These are phyloP conservation scores for Fusarium pseudonygamai DNA, from an alignment of 2,329 filamentous ascomycete species.

Conservation along the genomic window DNA sequence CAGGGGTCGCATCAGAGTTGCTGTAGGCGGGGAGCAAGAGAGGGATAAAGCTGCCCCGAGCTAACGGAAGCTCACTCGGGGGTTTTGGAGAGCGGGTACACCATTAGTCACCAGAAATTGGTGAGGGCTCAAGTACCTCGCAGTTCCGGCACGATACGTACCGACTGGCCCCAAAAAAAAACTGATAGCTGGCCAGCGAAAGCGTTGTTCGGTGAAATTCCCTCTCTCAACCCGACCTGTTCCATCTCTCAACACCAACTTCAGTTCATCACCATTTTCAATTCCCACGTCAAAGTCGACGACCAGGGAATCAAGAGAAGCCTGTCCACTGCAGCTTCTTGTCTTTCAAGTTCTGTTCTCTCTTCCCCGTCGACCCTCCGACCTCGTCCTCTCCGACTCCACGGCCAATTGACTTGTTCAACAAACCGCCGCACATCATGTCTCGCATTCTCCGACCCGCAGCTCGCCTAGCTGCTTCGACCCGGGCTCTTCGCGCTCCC, in stretches of 20 bases:
- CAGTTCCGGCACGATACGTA: conserved; percentile 44
- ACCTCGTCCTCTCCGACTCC: conserved; percentile 26
- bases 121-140: conserved; percentile 38
- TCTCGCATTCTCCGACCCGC: conserved; percentile 63
- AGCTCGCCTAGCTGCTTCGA: conserved; percentile 58
- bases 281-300: conserved; percentile 42
- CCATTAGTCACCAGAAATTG: conserved; percentile 5
- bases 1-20: conserved; percentile 23
- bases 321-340: conserved; percentile 37
- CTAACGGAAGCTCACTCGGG: conserved; percentile 41
- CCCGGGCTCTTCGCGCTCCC: conserved; percentile 50
- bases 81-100: conserved; percentile 39
- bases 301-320: conserved; percentile 41
- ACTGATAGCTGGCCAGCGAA: conserved; percentile 42
- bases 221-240: conserved; percentile 44
- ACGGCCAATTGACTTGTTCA: conserved; percentile 38
- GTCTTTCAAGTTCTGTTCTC: conserved; percentile 21
- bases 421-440: conserved; percentile 49
- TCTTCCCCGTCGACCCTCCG: conserved; percentile 19
- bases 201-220: conserved; percentile 45
- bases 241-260: conserved; percentile 42
- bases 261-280: conserved; percentile 36
- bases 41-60: conserved; percentile 45
- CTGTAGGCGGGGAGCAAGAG: conserved; percentile 37
- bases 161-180: conserved; percentile 46